Base-by-base conservation (phyloP, 2,329 filamentous ascomycete species). In the Arthrobotrys musiformis region DNA sequence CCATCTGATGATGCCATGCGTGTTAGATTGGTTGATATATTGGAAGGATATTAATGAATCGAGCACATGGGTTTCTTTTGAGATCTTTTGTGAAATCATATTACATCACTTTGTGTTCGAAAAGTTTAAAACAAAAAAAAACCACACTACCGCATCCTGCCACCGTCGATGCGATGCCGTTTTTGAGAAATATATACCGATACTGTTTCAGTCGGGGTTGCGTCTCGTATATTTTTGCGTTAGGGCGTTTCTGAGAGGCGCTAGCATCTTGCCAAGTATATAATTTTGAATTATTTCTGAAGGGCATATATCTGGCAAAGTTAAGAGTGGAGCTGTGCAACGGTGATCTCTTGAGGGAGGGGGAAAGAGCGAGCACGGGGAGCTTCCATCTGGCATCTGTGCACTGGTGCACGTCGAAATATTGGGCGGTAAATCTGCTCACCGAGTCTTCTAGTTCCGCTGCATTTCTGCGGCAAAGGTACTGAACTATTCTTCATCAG, bases 401-500 rank as follows among this genome's bases (percentile, higher is more conserved):
- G n/a, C n/a, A n/a, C n/a, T 62, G 24, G 40, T 42, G 40, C 17
- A 66, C 54, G 40, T 48, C 50, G 58, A 72, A 66, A 60, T 46
- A 17, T 48, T 62, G 28, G 69, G 69, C 69, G 69, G 69, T 73
- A 73, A 73, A 73, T 33, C 37, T 60, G 50, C 50, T 66, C 52
- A 42, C 19, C 35, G 19, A 24, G 28, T 44, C 40, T 67, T 30
- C 61, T 50, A 11, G 61, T 56, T 24, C 50, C 56, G 40, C 69
- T 73, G 69, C 50, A 66, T 11, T 33, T 28, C 69, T 73, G 69
- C 69, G 69, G 69, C 69, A 73, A 73, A 66, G 69, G 24, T 50
- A 60, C 61, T 40, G 37, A 72, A 22, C 52, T 50, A 67, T 56
- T 61, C 60, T 66, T 56, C 52, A 60, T 63, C 24, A 60, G 69